Evolutionary conservation across 139 green algal genomes (phyloP), one percentile per base, ranked within the genome.

Genomic region (Axilococcus clingmanii): DNA sequence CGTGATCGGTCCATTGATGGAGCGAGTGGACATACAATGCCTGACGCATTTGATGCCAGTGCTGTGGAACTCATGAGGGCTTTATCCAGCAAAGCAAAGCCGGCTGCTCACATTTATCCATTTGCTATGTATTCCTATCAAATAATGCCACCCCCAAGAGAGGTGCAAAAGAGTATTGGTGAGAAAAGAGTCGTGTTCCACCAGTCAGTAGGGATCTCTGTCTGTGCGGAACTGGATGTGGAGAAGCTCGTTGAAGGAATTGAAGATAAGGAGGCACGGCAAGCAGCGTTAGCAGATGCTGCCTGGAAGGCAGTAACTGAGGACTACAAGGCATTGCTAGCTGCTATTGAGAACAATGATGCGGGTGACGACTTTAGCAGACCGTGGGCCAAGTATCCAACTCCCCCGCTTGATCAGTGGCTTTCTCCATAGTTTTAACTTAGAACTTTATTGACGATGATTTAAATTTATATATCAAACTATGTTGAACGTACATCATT

Each of bases 111-210:
- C 74, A 41, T 97, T 15, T 88, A 88, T 58, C 88, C 92, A 32
- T 82, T 97, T 64, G 77, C 92, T 52, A 96, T 99, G 87, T 83
- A 75, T 52, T 80, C 56, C 12, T 85, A 64, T 34, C 74, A 76
- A 34, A 75, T 99, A 48, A 99, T 99, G 92, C 92, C 92, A 0
- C 91, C 91, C 7, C 89, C 89, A 8, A 66, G 67, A n/a, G 60
- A 50, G 4, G 45, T 86, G n/a, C 79, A 94, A 31, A 88, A 86
- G 55, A 48, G 25, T 27, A 68, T 95, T 19, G 86, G 86, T 14
- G 87, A 95, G 72, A 59, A 77, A 15, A 71, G 88, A 11, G 24
- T 91, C 4, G 88, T 84, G 7, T 74, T 78, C 47, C 87, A 68
- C 43, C 70, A 63, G 5, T 69, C 54, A 3, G 79, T 92, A 29